Base-by-base conservation (phyloP, 2,329 filamentous ascomycete genomes). In the Diaporthe capsici region DNA sequence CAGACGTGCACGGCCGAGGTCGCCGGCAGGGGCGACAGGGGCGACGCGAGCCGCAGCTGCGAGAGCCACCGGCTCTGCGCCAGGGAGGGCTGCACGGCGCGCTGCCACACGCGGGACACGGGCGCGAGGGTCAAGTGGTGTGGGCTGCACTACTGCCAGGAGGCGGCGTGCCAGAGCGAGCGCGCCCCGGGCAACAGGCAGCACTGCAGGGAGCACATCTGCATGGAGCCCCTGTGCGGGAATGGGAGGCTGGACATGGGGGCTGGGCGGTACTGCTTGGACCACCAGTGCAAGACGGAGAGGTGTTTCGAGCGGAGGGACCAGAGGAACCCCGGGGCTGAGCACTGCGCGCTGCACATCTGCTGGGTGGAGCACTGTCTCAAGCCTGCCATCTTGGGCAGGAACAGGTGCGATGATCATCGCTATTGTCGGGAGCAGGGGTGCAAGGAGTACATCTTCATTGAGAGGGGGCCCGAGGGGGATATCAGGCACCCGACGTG, bases 111-210 rank as follows among this genome's bases (percentile, higher is more conserved):
- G 65, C 76, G 72, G 22, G 76, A 74, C 72, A 75, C 61, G 63
- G 71, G 76, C 34, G 49, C 39, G 22, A 31, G 49, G 70, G 60
- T 67, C 34, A 47, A 22, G 47, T 76, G 53, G 71, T 79, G 78
- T 37, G 77, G 77, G 22, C 49, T 47, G 22, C 78, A 79, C 72
- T 76, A 75, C 74, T 79, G 78, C 61, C 73, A 71, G 2, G 72
- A 67, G 15, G 57, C 60, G 2, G 25, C n/a, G 31, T 78, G 78
- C 57, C 57, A 25, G 53, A 28, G 42, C 51, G 51, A 58, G 22
- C 71, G 68, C 37, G 61, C 60, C 7, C 28, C 5, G 10, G 68
- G 20, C 20, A 63, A 42, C 47, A 71, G 53, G 15, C 34, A 31
- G 42, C 31, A 63, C 55, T 77, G 75, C 55, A 53, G n/a, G 28